These are phyloP conservation scores for Musa schizocarpa DNA, from an alignment of 176 grass and related monocot genomes.

Conservation along the genomic window DNA sequence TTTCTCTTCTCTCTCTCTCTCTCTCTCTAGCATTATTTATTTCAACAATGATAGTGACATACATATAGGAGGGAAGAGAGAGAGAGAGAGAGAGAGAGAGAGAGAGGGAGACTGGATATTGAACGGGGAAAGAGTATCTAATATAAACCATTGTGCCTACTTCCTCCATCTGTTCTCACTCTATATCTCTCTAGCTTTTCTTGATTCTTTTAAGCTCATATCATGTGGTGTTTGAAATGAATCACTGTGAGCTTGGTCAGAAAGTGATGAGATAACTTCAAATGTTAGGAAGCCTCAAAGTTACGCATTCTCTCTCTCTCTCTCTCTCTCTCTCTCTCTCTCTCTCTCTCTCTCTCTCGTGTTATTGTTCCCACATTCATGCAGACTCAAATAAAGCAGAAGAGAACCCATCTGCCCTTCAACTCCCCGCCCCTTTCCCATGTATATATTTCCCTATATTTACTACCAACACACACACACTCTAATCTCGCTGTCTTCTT, in stretches of 20 bases:
- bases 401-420: background rate
- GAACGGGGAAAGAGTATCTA: too few species aligned
- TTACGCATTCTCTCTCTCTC: background rate
- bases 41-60: too few species aligned
- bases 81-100: too few species aligned
- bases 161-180: too few species aligned
- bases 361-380: background rate
- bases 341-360: background rate
- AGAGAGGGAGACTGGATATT: too few species aligned
- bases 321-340: background rate
- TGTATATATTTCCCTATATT: background rate
- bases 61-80: too few species aligned
- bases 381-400: background rate
- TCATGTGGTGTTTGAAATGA: background rate
- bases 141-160: background rate
- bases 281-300: background rate
- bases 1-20: too few species aligned
- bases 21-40: too few species aligned
- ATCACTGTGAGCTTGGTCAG: background rate
- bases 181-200: background rate
- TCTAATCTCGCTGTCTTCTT: too few species aligned
- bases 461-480: too few species aligned
- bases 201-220: background rate
- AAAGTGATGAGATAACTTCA: conserved; percentile 2
- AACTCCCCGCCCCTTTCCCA: background rate